Base-by-base conservation (phyloP, 2,329 filamentous ascomycete genomes). In the Trichoderma pleuroti region DNA sequence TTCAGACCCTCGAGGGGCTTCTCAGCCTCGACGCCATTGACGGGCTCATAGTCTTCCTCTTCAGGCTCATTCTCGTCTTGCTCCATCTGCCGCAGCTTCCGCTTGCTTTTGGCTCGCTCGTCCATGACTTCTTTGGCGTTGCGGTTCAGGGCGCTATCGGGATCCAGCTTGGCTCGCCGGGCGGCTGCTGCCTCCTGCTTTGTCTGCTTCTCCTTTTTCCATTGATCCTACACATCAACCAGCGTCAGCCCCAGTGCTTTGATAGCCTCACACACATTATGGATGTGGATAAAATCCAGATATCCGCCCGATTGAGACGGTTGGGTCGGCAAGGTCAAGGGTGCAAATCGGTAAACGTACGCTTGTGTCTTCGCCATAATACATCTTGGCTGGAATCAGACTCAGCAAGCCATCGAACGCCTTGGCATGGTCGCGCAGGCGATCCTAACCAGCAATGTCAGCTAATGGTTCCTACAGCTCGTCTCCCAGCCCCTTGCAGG, bases 81-180 rank as follows among this genome's bases (percentile, higher is more conserved):
- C 69, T 87, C 85, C 70, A 90, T 82, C 73, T 91, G 88, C 68
- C 90, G 88, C 32, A 92, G 85, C 83, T 97, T 97, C 72, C 93
- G 88, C 84, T 97, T 97, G 76, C 92, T 93, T 75, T 84, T 84
- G 56, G 87, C 88, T 68, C 87, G 84, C 78, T 97, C 94, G 75
- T 97, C 93, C 89, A 97, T 91, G 72, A 98, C 90, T 80, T 98
- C 94, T 80, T 97, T 95, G 72, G 94, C 95, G 74, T 90, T 96
- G 74, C 84, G 85, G 84, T 97, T 96, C 74, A 87, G 80, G 73
- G 91, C 90, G 77, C 93, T 94, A 74, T 95, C 93, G 30, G 96
- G 94, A 77, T 98, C 93, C 52, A 98, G 87, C 83, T 98, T 98
- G 72, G 92, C 93, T 78, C 91, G 88, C 83, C 94, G 94, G 70